Conservation (phyloP, 2,329 filamentous ascomycete genomes). For the Graphium sp. region DNA sequence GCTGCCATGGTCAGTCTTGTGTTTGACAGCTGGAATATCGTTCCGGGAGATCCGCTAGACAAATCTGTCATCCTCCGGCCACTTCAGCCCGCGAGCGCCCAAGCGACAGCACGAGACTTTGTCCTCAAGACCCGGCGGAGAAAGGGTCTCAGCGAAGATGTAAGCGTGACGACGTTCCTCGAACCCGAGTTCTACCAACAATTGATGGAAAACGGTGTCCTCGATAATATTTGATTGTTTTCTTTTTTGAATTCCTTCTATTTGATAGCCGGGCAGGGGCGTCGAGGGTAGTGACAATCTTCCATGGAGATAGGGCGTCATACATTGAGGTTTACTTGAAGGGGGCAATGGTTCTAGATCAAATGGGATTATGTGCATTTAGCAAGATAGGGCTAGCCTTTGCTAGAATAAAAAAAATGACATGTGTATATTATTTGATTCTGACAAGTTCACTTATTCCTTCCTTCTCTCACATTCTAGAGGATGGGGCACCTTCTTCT, state of each 20-base stretch:
- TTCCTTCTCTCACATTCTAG: too few species aligned
- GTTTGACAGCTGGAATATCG: slow-evolving; percentile 91
- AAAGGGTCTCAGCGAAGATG: slow-evolving; percentile 90
- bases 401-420: too few species aligned
- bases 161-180: slow-evolving; percentile 88
- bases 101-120: slow-evolving; percentile 87
- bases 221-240: slow-evolving; percentile 42
- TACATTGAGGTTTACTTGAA: too few species aligned
- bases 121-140: slow-evolving; percentile 87
- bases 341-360: too few species aligned
- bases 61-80: slow-evolving; percentile 67
- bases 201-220: slow-evolving; percentile 72
- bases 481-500: too few species aligned
- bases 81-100: slow-evolving; percentile 72
- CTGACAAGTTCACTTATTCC: too few species aligned
- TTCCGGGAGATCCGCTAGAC: slow-evolving; percentile 89
- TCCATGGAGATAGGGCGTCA: too few species aligned
- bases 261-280: background rate
- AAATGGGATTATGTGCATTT: too few species aligned
- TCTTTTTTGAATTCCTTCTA: too few species aligned
- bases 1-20: slow-evolving; percentile 80
- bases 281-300: background rate
- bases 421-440: too few species aligned
- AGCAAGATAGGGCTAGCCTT: too few species aligned
- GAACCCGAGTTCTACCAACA: slow-evolving; percentile 86